Evolutionary conservation across 2,329 filamentous ascomycete species (phyloP).

Genomic region (Paecilomyces dactylethromorphus): DNA sequence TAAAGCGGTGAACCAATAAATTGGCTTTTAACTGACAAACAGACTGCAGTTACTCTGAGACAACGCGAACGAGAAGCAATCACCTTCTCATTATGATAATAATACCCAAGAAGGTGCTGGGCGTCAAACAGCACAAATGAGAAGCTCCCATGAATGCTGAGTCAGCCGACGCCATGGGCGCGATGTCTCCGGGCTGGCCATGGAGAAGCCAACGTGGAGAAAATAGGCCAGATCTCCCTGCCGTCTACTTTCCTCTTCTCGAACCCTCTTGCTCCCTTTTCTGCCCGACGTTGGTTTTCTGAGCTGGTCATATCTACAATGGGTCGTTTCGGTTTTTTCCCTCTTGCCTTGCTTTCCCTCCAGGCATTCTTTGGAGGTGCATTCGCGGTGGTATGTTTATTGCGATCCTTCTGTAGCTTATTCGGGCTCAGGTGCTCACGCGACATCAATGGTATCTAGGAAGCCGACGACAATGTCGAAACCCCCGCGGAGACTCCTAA

Average conservation of each 20-base stretch:
- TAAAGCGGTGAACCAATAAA: not conserved
- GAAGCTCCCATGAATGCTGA: slow-evolving; percentile 8
- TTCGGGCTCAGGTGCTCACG: slow-evolving; percentile 15
- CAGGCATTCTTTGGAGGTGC: slow-evolving; percentile 60
- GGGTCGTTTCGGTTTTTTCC: slow-evolving; percentile 66
- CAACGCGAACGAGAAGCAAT: not conserved
- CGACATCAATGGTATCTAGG: slow-evolving; percentile 21
- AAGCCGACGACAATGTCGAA: slow-evolving; percentile 59
- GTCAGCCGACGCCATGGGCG: slow-evolving; percentile 10
- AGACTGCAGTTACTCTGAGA: not conserved
- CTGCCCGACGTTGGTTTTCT: slow-evolving; percentile 3
- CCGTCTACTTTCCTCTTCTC: slow-evolving; percentile 9
- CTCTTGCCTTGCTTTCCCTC: slow-evolving; percentile 65
- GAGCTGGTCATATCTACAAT: slow-evolving; percentile 43
- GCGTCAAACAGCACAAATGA: not conserved
- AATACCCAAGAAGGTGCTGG: not conserved
- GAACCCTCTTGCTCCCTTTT: slow-evolving; percentile 6
- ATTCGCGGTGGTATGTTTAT: slow-evolving; percentile 51
- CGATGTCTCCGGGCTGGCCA: not conserved
- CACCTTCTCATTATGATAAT: not conserved
- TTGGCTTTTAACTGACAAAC: not conserved
- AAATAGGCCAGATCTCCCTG: slow-evolving; percentile 5
- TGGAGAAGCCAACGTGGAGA: slow-evolving; percentile 18
- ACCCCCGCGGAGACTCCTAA: slow-evolving; percentile 58
- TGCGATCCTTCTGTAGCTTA: slow-evolving; percentile 8